Evolutionary conservation across 2,329 filamentous ascomycete genomes (phyloP).

Genomic region (Chrysoporthe austroafricana): DNA sequence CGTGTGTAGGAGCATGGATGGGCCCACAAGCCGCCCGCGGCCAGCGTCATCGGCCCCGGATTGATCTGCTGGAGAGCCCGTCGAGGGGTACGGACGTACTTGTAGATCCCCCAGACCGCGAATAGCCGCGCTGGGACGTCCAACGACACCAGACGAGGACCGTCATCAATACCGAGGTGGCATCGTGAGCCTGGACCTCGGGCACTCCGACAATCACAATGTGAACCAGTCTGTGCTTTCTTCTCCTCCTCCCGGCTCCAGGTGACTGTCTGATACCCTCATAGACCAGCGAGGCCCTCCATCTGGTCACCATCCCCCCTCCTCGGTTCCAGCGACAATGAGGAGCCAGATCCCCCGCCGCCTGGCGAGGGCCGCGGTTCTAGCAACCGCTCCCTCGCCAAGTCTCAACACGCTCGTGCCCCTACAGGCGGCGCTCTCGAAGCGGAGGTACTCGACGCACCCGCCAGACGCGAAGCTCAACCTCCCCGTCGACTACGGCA

Average conservation of each 20-base stretch:
- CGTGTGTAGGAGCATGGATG: not conserved
- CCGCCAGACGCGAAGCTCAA: constrained; percentile 73
- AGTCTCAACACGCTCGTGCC: constrained; percentile 26
- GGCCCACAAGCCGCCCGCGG: not conserved
- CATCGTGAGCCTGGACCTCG: constrained; percentile 9
- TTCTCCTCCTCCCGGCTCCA: not conserved
- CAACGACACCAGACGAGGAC: constrained; percentile 11
- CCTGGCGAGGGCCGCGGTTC: constrained; percentile 26
- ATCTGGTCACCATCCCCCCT: not conserved
- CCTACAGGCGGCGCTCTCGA: constrained; percentile 25
- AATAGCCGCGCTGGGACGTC: constrained; percentile 20
- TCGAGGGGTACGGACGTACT: not conserved
- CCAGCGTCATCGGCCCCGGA: constrained; percentile 8
- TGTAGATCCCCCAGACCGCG: constrained; percentile 10
- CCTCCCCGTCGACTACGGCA: constrained; percentile 82
- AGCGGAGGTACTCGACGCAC: constrained; percentile 55
- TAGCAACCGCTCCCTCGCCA: constrained; percentile 23
- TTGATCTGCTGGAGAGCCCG: not conserved
- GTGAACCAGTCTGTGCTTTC: not conserved
- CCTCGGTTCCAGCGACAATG: constrained; percentile 9
- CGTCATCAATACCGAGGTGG: constrained; percentile 6
- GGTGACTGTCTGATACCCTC: not conserved
- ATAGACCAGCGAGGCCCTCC: not conserved
- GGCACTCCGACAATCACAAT: constrained; percentile 12
- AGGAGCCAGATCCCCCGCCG: constrained; percentile 18